Evolutionary conservation across 306 rosid genomes (phyloP).

Genomic region (Ammopiptanthus mongolicus): DNA sequence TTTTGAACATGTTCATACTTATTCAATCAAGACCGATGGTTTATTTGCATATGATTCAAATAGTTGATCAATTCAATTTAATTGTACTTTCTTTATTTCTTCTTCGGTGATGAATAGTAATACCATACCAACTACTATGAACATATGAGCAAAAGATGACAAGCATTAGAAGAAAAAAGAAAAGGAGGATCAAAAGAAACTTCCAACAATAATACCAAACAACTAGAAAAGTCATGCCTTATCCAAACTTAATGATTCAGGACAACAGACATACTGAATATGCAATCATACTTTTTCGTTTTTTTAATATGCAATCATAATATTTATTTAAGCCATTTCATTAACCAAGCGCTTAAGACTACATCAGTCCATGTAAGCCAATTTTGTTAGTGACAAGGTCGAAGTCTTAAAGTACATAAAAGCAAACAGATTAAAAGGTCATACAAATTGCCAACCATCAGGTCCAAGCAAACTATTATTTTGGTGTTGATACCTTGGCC

Average conservation of each 20-base stretch:
- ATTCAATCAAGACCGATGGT: constrained; percentile 31
- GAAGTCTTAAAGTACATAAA: neutral
- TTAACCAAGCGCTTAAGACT: neutral
- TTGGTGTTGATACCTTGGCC: constrained; percentile 86
- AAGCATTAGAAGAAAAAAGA: neutral
- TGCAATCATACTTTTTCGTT: too few species aligned
- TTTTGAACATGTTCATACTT: constrained; percentile 7
- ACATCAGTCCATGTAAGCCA: neutral
- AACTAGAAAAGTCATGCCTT: too few species aligned
- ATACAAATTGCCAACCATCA: too few species aligned
- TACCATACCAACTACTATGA: too few species aligned
- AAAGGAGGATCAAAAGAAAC: too few species aligned
- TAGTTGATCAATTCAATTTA: constrained; percentile 6
- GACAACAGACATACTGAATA: too few species aligned
- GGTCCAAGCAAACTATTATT: constrained; percentile 91
- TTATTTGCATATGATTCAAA: constrained; percentile 31
- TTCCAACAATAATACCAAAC: too few species aligned
- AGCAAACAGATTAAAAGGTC: constrained; percentile 19
- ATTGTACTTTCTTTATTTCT: neutral
- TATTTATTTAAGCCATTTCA: too few species aligned
- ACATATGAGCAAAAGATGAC: neutral
- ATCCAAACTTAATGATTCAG: too few species aligned
- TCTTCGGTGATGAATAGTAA: too few species aligned
- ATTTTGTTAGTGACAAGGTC: too few species aligned
- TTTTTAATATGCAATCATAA: too few species aligned